Evolutionary conservation across 2,329 filamentous ascomycete genomes (phyloP), one percentile per base, ranked within the genome.

Genomic region (Chaetomiaceae sp.): DNA sequence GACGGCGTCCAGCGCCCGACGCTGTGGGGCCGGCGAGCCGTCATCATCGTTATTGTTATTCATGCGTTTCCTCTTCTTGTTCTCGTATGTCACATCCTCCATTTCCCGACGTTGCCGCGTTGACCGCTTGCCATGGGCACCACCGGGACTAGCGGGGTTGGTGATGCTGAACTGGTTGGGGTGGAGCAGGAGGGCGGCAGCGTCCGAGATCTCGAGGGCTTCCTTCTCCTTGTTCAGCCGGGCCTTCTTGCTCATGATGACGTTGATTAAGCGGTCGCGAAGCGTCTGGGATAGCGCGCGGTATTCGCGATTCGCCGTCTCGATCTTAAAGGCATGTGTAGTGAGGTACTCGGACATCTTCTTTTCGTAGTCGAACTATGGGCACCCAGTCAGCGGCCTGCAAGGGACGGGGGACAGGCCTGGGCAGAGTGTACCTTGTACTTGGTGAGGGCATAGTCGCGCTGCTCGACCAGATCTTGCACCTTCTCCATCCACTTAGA

Each of bases 381-480:
- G 42, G 43, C 33, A 27, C 19, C 22, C 9, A 19, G 64, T 67
- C 47, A 65, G 56, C 37, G 52, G 49, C 37, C 20, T 37, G 45
- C 12, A 39, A 23, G 29, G 17, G n/a, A 25, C 36, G 49, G 46
- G n/a, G 33, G 19, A 37, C 34, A 49, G 17, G 15, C 37, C 38
- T n/a, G 51, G 54, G 36, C 39, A 19, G 27, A 55, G 69, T 82
- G 66, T 77, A 96, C 94, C 79, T 88, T 87, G 61, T 95, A 81
- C 65, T 86, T 82, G 6, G 88, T 85, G 66, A 97, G 73, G 63
- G 91, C 84, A 59, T 88, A 85, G 74, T 99, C 94, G 62, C 89
- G 83, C 65, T 89, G 82, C 70, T 97, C 91, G 61, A 96, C 84
- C 7, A 90, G 81, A 69, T 95, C 87, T 67, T 96, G 95, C 50